Evolutionary conservation across 2,329 filamentous ascomycete genomes (phyloP).

Genomic region (Coniochaeta sp.): DNA sequence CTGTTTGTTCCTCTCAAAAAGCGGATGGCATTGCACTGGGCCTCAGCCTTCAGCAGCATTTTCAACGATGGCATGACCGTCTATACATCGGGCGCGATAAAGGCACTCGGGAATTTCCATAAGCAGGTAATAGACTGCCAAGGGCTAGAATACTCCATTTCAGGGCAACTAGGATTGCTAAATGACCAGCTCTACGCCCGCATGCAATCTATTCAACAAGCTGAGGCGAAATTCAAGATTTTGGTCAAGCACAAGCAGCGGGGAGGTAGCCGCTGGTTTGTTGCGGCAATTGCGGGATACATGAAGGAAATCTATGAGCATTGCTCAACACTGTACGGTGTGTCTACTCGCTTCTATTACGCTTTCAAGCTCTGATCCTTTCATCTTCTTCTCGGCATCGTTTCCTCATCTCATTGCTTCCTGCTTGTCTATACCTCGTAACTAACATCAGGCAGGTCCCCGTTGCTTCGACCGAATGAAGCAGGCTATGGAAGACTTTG

Average conservation of each 20-base stretch:
- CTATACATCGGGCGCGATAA: not conserved
- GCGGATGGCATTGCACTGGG: not conserved
- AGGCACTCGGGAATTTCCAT: not conserved
- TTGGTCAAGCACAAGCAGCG: not conserved
- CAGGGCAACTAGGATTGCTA: not conserved
- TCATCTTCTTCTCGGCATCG: not conserved
- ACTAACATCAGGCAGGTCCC: not conserved
- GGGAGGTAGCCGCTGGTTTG: not conserved
- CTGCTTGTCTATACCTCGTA: not conserved
- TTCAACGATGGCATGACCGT: not conserved
- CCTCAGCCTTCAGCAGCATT: not conserved
- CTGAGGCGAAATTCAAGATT: not conserved
- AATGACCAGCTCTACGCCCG: not conserved
- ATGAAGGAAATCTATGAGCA: not conserved
- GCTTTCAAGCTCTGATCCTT: too few relatives aligned
- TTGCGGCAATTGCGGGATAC: not conserved
- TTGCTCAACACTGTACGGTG: not conserved
- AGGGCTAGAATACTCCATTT: not conserved
- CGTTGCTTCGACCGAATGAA: not conserved
- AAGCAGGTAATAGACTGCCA: not conserved
- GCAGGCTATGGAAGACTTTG: not conserved
- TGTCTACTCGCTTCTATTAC: not conserved
- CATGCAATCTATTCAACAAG: not conserved
- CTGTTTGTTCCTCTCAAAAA: not conserved
- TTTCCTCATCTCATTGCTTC: not conserved